Conservation (phyloP, 331 rosid genomes). For the Ulmus americana region DNA sequence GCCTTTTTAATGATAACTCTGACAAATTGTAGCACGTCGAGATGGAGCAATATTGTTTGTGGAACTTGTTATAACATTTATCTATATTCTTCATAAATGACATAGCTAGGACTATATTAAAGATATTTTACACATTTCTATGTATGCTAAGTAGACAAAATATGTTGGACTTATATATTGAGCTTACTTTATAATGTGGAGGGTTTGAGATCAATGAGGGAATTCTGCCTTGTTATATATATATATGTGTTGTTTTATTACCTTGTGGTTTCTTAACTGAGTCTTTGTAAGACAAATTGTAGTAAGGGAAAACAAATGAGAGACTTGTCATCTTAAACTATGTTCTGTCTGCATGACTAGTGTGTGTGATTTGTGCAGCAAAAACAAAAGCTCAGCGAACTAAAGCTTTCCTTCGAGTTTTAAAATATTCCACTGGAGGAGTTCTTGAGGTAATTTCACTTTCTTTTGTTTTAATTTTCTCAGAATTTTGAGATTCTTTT, state of each 20-base stretch:
- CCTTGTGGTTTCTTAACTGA: background rate
- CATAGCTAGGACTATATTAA: background rate
- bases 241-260: background rate
- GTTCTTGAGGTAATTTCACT: conserved; percentile 65
- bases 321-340: background rate
- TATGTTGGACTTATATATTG: too few species aligned
- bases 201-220: too few species aligned
- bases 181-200: too few species aligned
- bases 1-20: too few species aligned
- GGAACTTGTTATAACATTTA: background rate
- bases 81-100: background rate
- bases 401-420: conserved; percentile 88
- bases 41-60: background rate
- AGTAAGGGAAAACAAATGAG: background rate
- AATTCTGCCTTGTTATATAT: too few species aligned
- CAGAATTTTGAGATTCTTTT: background rate
- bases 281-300: background rate
- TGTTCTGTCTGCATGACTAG: background rate
- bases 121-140: background rate
- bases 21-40: too few species aligned
- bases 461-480: background rate
- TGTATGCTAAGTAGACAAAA: conserved; percentile 1
- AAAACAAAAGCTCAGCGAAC: conserved; percentile 61
- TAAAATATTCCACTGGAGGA: conserved; percentile 82
- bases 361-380: conserved; percentile 45